Evolutionary conservation across 139 green algal species (phyloP), one percentile per base, ranked within the genome.

Genomic region (Ettlia oleoabundans): DNA sequence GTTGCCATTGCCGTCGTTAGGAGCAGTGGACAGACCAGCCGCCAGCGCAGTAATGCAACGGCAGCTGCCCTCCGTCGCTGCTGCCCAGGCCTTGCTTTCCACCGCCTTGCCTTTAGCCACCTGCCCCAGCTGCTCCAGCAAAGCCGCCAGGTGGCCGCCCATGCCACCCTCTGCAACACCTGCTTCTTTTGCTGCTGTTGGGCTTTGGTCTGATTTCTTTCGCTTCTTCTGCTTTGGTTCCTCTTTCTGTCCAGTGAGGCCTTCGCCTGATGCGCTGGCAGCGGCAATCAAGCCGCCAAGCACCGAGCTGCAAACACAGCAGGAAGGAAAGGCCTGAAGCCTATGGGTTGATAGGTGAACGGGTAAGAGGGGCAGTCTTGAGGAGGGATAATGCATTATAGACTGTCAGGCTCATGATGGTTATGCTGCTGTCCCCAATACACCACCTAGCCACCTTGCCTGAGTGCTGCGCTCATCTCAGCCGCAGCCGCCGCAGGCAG

Each of bases 81-180:
- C 38, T 0, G 28, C n/a, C 75, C 55, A 81, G n/a, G 58, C 62
- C 7, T 63, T 43, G 75, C 22, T 7, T 58, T 81, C 61, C 9
- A 42, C 58, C 22, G 28, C 58, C 38, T 81, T 81, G 75, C 75
- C 58, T 7, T 81, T 61, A 5, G 58, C 75, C 38, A 72, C 5
- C 8, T 38, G 75, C 19, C 38, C 40, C 58, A 81, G 10, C 58
- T 81, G 75, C n/a, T 71, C 3, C 15, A 81, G 75, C 75, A 71
- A 2, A 1, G 35, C 4, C 13, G 73, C 24, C 7, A 28, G 4
- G n/a, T 69, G 53, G 26, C 26, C 53, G 28, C 30, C 30, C 26
- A 26, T 21, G 18, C 3, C 55, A 13, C 28, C n/a, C 2, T 32
- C 40, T 2, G 6, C 37, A 28, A 1, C 72, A 24, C 6, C 9